Percentiles rank a stretch among this genome's conserved stretches.
Evolutionary conservation across 441 rosid genomes (phyloP).

Genomic region (Erodium texanum): DNA sequence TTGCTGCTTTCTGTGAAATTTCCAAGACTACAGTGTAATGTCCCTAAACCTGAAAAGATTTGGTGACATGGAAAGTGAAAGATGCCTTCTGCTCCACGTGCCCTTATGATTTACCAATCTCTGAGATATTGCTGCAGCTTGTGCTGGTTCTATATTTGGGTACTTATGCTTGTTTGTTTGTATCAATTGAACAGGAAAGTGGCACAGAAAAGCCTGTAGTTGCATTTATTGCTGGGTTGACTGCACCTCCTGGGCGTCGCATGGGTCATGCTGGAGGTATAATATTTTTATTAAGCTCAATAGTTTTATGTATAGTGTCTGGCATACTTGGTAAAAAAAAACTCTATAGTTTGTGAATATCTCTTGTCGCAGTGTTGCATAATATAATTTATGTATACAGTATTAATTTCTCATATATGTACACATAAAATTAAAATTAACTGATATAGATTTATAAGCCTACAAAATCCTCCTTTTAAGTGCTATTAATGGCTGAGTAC

Average conservation of each 20-base stretch:
- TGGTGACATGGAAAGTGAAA: not conserved
- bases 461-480: no score
- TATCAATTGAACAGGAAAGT: not conserved
- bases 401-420: not conserved
- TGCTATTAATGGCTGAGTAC: not conserved
- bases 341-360: not conserved
- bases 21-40: not conserved
- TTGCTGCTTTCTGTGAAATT: not conserved
- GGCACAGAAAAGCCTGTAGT: not conserved
- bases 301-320: no score
- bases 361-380: no score
- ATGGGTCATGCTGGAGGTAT: constrained; percentile 7
- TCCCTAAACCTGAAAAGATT: not conserved
- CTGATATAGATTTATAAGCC: no score
- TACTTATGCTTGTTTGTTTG: not conserved
- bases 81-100: not conserved
- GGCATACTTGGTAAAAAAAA: not conserved
- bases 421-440: no score
- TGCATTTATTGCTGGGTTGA: constrained; percentile 1
- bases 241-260: not conserved
- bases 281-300: not conserved
- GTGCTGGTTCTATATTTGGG: not conserved
- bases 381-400: no score
- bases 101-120: not conserved
- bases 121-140: not conserved